Base-by-base conservation (phyloP, 176 grass and related monocot genomes). In the Tillandsia leiboldiana region DNA sequence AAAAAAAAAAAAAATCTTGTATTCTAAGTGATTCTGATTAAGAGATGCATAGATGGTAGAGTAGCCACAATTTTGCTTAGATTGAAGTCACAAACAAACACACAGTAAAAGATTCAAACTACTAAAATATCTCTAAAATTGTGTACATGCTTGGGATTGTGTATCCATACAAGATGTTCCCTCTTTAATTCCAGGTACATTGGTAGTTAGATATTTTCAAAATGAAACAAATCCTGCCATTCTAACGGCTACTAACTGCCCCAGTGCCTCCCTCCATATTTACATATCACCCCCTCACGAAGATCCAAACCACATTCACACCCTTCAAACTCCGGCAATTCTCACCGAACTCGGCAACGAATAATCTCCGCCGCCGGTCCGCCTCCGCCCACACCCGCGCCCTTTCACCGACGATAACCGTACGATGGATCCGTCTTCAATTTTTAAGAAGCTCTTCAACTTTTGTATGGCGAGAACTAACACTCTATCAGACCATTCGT, bases 401-500 rank as follows among this genome's bases (percentile, higher is more conserved):
- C 61, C 78, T 73, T 77, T 81, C 50, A 77, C 75, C 4, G 79
- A 78, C 8, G 85, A 84, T 59, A 91, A 53, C 56, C 78, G 72
- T 11, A 82, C 74, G 23, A 29, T 73, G 70, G 68, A 66, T 13
- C 80, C 73, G 15, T 77, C 77, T 11, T 80, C 80, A 18, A 68
- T 23, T 18, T 81, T 77, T 17, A 72, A 49, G 47, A 63, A 70
- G 48, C 51, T 76, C 28, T 83, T 93, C 56, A 89, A 56, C 14
- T 89, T 69, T 71, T 84, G 66, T 10, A 86, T 14, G 63, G 67
- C 78, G 66, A 81, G 85, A 54, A 78, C 77, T 10, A 86, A 48
- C 22, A 83, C 72, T 66, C 83, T 79, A 57, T 82, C 77, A 8
- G 73, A 59, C 82, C 91, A 90, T 71, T 73, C 74, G 24, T 91